These are phyloP conservation scores for Penicillium sp. DNA, from an alignment of 2,329 filamentous ascomycete species.

Conservation along the genomic window DNA sequence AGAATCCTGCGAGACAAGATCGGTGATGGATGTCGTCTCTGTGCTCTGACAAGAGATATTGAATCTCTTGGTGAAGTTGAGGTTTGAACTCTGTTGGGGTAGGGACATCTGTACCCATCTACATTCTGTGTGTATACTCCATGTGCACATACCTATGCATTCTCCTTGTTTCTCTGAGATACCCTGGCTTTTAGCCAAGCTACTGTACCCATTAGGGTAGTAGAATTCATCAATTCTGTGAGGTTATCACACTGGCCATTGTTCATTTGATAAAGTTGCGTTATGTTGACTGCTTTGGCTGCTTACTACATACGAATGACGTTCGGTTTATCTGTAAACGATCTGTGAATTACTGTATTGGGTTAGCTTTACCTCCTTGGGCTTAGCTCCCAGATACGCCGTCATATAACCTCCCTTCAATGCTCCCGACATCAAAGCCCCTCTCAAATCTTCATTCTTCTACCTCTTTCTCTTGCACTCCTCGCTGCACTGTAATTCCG, in stretches of 20 bases:
- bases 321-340: not conserved
- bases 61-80: slow-evolving; percentile 29
- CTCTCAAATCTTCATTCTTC: too few relatives aligned
- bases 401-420: too few relatives aligned
- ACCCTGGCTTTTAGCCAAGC: slow-evolving; percentile 8
- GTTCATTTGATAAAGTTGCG: not conserved
- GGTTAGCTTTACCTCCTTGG: too few relatives aligned
- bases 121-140: slow-evolving; percentile 5
- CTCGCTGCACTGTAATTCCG: too few relatives aligned
- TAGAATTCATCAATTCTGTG: not conserved
- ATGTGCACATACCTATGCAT: slow-evolving; percentile 8
- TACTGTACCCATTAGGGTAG: not conserved
- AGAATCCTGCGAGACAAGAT: slow-evolving; percentile 71
- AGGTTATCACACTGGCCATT: not conserved
- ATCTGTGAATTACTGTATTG: not conserved
- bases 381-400: too few relatives aligned
- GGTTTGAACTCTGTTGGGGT: slow-evolving; percentile 5
- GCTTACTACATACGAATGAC: not conserved
- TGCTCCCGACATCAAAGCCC: too few relatives aligned
- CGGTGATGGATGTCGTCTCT: slow-evolving; percentile 43
- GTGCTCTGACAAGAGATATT: slow-evolving; percentile 36
- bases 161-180: slow-evolving; percentile 11
- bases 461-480: too few relatives aligned
- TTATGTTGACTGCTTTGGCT: not conserved
- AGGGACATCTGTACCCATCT: not conserved